Percentiles rank a stretch among this genome's conserved stretches.
phyloP scores from a whole-genome alignment of 495 filamentous ascomycete genomes.

The Aspergillus wentii region DNA sequence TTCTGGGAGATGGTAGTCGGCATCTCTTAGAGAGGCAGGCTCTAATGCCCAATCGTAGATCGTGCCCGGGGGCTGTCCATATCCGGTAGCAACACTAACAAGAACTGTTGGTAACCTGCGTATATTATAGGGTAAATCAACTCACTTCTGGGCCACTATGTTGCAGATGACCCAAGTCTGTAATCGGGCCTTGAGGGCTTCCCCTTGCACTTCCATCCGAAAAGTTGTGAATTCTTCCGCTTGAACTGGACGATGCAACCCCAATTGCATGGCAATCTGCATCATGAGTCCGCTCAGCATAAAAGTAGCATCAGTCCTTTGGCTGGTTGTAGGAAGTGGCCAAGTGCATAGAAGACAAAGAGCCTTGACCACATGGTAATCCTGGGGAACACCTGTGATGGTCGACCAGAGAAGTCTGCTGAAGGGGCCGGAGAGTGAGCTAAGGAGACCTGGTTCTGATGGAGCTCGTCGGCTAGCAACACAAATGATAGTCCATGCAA shows the following conservation, averaged over 20 bases:
- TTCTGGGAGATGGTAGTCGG: constrained; percentile 60
- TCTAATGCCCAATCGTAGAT: constrained; percentile 84
- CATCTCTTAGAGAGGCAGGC: constrained; percentile 54
- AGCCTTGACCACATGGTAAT: constrained; percentile 84
- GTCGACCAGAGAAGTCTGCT: constrained; percentile 76
- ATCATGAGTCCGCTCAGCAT: constrained; percentile 91
- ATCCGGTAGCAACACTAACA: constrained; percentile 74
- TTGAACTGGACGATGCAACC: constrained; percentile 84
- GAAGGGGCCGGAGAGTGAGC: constrained; percentile 64
- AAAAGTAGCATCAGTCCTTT: constrained; percentile 81
- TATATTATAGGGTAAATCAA: not conserved
- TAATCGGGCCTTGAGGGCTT: constrained; percentile 79
- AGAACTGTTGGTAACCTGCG: constrained; percentile 11
- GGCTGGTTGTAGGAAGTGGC: constrained; percentile 84
- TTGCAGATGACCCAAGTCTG: constrained; percentile 92
- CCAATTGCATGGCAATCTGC: constrained; percentile 88
- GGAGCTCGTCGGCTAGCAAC: constrained; percentile 74
- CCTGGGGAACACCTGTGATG: constrained; percentile 75
- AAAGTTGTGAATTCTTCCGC: constrained; percentile 87
- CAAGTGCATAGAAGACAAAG: constrained; percentile 87
- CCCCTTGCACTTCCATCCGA: constrained; percentile 73
- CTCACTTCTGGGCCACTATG: constrained; percentile 75
- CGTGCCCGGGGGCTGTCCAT: constrained; percentile 81
- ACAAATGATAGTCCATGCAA: constrained; percentile 84
- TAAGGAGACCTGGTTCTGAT: constrained; percentile 63